Base-by-base conservation (phyloP, 257 asterid species). In the Primulina tabacum region DNA sequence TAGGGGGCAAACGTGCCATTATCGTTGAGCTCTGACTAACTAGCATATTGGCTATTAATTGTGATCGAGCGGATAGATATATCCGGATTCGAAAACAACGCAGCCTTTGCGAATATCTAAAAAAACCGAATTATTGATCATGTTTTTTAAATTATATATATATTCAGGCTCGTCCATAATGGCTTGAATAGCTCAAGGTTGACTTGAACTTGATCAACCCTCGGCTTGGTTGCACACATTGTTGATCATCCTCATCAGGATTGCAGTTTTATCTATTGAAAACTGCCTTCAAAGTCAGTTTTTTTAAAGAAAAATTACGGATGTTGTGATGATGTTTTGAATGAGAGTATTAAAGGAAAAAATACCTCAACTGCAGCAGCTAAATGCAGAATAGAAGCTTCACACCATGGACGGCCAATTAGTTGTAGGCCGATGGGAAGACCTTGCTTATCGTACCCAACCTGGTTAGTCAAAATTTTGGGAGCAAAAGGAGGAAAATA, bases 391-490 rank as follows among this genome's bases (percentile, higher is more conserved):
- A 91, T 64, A 35, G 99, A 83, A 73, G 97, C 97, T 80, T 91
- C 99, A 70, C 89, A 78, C 99, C 99, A 91, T 40, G 99, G 99
- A 28, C 96, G 95, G 28, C 99, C 97, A 8, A 94, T 84, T 73
- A 94, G 76, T 76, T 94, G 99, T 60, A 94, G 74, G 57, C 99
- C 99, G 9, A 91, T 89, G 12, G 99, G 99, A 30, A 94, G 97
- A 71, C 99, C 97, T 77, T 91, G 89, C 79, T 88, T 91, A 73
- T 94, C 99, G 40, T 91, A 89, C 61, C 97, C 99, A 64, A 94
- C 85, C 99, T 94, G 77, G 38, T 65, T 66, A 72, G 40, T 40
- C 18, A 52, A 40, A 4, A 21, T 9, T 50, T 69, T 20, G 18
- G 53, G n/a, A 61, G 56, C 65, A 53, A 78, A 67, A 40, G 11